Base-by-base conservation (phyloP, 2,329 filamentous ascomycete genomes). In the Aaosphaeria pasadenensis region DNA sequence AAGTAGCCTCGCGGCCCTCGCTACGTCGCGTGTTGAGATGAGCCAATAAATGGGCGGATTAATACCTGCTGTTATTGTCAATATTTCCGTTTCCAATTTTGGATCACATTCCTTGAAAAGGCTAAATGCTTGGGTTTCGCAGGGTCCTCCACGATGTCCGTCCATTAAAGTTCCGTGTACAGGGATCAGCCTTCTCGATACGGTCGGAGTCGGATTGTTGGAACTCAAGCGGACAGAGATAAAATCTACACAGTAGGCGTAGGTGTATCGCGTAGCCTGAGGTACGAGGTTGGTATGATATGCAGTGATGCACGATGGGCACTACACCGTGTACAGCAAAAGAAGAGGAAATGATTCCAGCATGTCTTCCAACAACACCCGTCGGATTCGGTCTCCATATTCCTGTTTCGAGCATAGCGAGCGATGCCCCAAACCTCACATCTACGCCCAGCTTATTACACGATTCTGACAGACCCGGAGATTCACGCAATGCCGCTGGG, bases 51-150 rank as follows among this genome's bases (percentile, higher is more conserved):
- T 46, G 46, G 45, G 50, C 51, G 33, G 53, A 60, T 59, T 60
- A 59, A 55, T 50, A 65, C 64, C 58, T 65, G 55, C 63, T 65
- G 45, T 59, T 68, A 64, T 66, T 59, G 62, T 62, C 59, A 57
- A 60, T 58, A 63, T 49, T 60, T 54, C 63, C 64, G 64, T 56
- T 59, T 53, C 59, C 57, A 63, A 58, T 62, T 65, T 64, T 65
- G 67, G 66, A 57, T 48, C 57, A 48, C 50, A 43, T 44, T 47
- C 31, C 49, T 50, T 52, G 50, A 44, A 56, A 55, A 53, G 62
- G 62, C 60, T 66, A 64, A 63, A 64, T 58, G 51, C 54, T 52
- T 54, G 54, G 51, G 36, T 45, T 52, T 40, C 45, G 52, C 56
- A 57, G 6, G 31, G 59, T 50, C 51, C 47, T 50, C 49, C 50